These are phyloP conservation scores for Sphagnum fallax DNA, from an alignment of 228 moss, liverwort and hornwort species.

Conservation along the genomic window DNA sequence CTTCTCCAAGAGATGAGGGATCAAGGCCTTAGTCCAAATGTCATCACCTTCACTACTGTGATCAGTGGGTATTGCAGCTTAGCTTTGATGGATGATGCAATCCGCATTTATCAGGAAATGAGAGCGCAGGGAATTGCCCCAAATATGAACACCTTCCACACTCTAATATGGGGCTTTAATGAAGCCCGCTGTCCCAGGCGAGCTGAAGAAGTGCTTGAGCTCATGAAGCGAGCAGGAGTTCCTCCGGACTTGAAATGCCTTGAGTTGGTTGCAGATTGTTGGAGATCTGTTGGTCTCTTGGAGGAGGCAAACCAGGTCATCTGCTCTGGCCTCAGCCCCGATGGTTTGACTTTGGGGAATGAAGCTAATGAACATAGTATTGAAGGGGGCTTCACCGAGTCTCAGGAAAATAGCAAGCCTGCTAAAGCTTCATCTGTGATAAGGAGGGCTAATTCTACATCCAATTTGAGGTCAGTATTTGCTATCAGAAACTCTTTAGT, in stretches of 20 bases:
- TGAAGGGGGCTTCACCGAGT: too few relatives aligned
- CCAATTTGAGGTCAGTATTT: too few relatives aligned
- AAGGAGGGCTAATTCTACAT: too few relatives aligned
- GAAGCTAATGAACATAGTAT: too few relatives aligned
- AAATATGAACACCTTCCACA: slow-evolving; percentile 75
- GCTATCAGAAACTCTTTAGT: too few relatives aligned
- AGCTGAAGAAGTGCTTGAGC: slow-evolving; percentile 57
- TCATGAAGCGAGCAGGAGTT: slow-evolving; percentile 39
- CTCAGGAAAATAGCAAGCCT: too few relatives aligned
- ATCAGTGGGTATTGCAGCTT: slow-evolving; percentile 89
- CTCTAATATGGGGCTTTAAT: slow-evolving; percentile 87
- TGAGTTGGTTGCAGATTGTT: slow-evolving; percentile 74
- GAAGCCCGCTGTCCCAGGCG: slow-evolving; percentile 78
- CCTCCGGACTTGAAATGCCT: slow-evolving; percentile 57
- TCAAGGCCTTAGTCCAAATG: slow-evolving; percentile 63
- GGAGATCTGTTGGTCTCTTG: slow-evolving; percentile 55
- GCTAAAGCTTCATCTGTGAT: too few relatives aligned
- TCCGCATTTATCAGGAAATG: slow-evolving; percentile 68
- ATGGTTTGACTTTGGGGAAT: too few relatives aligned
- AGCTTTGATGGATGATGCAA: slow-evolving; percentile 76
- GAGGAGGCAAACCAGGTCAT: too few relatives aligned
- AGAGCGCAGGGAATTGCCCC: slow-evolving; percentile 40
- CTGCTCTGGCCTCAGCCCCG: too few relatives aligned
- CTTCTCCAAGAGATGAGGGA: slow-evolving; percentile 56
- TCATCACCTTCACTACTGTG: slow-evolving; percentile 76